A percentile compares a stretch with the other conserved stretches of the same genome.
Conservation (phyloP, 352 stramenopile genomes). For the Saprolegnia parasitica region DNA sequence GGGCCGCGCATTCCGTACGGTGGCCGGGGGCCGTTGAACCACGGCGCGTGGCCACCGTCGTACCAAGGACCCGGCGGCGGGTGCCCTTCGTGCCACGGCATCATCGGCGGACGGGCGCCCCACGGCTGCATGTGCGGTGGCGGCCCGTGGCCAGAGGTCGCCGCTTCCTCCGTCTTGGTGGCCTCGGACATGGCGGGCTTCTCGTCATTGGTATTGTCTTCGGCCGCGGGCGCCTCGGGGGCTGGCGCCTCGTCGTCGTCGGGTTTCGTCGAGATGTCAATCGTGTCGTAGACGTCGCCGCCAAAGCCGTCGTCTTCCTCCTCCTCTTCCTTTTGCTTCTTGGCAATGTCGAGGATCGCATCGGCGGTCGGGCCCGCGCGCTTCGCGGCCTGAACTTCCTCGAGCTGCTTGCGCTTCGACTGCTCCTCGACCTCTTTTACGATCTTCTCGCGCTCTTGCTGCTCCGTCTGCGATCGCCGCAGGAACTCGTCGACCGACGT, state of each 20-base stretch:
- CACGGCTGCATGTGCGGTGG: conserved; percentile 35
- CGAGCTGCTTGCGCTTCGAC: conserved; percentile 72
- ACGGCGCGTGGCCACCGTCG: conserved; percentile 59
- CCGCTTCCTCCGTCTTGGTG: neutral
- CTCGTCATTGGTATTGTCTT: conserved; percentile 9
- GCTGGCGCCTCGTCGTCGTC: conserved; percentile 50
- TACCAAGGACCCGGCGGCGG: conserved; percentile 68
- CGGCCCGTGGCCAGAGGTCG: conserved; percentile 28
- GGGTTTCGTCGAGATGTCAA: conserved; percentile 11
- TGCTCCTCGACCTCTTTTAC: conserved; percentile 83
- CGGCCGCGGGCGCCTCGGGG: conserved; percentile 33
- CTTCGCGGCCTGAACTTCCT: conserved; percentile 48
- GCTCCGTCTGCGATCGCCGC: conserved; percentile 62
- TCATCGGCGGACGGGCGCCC: conserved; percentile 43
- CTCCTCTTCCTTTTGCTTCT: conserved; percentile 63
- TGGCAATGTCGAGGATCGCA: conserved; percentile 72
- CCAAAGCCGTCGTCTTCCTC: conserved; percentile 81
- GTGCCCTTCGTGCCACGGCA: conserved; percentile 69
- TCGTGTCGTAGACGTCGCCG: conserved; percentile 61
- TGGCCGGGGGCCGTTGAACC: conserved; percentile 76
- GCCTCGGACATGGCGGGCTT: conserved; percentile 18
- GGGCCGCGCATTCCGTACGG: conserved; percentile 9
- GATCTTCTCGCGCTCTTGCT: conserved; percentile 78
- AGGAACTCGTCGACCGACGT: conserved; percentile 84
- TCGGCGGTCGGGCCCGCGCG: conserved; percentile 67